phyloP scores from a whole-genome alignment of 148 eudicot species.

The Heliamphora exappendiculata region DNA sequence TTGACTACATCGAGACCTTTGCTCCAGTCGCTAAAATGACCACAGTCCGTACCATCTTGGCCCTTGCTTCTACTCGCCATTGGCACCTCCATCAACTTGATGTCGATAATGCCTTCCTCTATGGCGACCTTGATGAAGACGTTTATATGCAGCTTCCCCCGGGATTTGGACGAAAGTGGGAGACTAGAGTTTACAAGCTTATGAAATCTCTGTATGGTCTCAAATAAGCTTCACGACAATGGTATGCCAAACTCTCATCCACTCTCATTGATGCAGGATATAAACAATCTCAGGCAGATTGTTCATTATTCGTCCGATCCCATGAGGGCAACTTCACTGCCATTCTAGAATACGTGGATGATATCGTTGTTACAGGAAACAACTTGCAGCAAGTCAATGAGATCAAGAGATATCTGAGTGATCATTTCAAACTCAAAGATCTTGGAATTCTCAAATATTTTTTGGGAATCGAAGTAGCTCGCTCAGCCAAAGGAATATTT shows the following conservation, averaged over 20 bases:
- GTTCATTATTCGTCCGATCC: not conserved
- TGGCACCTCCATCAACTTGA: conserved; percentile 1
- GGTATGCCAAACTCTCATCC: not conserved
- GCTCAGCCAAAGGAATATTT: not conserved
- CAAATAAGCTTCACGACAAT: not conserved
- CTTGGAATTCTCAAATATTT: not conserved
- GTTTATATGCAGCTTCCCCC: not conserved
- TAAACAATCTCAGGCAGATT: not conserved
- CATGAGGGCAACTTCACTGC: not conserved
- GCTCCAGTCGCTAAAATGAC: not conserved
- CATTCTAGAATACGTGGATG: not conserved
- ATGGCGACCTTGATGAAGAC: not conserved
- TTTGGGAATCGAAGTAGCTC: not conserved
- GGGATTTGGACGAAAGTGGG: not conserved
- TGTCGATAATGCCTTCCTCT: conserved; percentile 6
- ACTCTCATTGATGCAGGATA: not conserved
- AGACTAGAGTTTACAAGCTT: not conserved
- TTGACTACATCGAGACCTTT: not conserved
- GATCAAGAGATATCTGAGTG: not conserved
- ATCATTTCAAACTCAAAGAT: not conserved
- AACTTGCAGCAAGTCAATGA: not conserved
- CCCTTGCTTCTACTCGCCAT: not conserved
- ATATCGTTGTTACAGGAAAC: not conserved
- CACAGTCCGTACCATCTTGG: not conserved
- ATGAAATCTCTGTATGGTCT: not conserved